These are phyloP conservation scores for Moniliophthora roreri DNA, from an alignment of 1,284 basidiomycete species.

Conservation along the genomic window DNA sequence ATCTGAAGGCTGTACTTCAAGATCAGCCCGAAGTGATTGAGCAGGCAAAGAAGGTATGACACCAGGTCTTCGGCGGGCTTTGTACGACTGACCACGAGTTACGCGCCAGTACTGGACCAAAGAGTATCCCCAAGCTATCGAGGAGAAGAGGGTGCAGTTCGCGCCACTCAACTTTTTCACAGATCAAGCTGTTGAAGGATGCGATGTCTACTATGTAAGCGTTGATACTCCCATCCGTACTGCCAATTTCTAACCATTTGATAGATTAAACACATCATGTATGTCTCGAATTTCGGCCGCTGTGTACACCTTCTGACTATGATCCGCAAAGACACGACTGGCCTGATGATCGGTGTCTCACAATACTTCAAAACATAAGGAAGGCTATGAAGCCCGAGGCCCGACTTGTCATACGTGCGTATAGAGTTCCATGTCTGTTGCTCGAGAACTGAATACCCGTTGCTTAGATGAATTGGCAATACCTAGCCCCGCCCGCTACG, in stretches of 20 bases:
- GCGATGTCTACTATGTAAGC: conserved; percentile 48
- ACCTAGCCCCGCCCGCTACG: too few species aligned
- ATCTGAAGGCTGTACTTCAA: conserved; percentile 43
- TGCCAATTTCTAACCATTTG: background rate
- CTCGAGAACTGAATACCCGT: too few species aligned
- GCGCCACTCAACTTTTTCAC: conserved; percentile 45
- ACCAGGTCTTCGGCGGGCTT: too few species aligned
- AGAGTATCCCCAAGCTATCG: conserved; percentile 24
- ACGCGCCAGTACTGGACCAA: conserved; percentile 8
- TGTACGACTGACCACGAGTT: too few species aligned
- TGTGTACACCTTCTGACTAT: background rate
- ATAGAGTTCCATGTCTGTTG: too few species aligned
- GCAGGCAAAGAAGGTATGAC: conserved; percentile 27
- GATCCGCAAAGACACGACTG: conserved; percentile 24
- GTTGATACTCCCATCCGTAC: background rate
- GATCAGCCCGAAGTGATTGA: conserved; percentile 39
- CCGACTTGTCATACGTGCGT: conserved; percentile 29
- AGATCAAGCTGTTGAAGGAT: conserved; percentile 35
- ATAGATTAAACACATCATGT: conserved; percentile 15
- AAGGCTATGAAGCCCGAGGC: conserved; percentile 27
- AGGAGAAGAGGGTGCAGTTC: conserved; percentile 35
- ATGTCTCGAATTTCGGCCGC: background rate
- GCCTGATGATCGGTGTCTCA: conserved; percentile 24
- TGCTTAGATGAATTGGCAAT: too few species aligned
- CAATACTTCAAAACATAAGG: conserved; percentile 25